A percentile compares a stretch with the other conserved stretches of the same genome.
These are phyloP conservation scores for Penicillium robsamsonii DNA, from an alignment of 495 filamentous ascomycete genomes.

Conservation along the genomic window DNA sequence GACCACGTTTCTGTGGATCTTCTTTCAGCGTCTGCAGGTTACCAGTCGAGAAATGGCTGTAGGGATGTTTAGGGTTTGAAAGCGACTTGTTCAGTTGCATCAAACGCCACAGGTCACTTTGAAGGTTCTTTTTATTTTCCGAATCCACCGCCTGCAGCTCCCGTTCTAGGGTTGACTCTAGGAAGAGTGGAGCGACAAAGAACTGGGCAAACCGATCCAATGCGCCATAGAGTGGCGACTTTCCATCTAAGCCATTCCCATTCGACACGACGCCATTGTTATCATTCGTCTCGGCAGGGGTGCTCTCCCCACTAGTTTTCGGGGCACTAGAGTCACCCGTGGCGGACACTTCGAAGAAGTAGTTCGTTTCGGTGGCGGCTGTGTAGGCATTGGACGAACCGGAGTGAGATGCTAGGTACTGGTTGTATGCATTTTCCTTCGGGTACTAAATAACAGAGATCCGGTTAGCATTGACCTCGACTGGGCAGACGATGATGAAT, in stretches of 20 bases:
- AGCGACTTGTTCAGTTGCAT: constrained; percentile 89
- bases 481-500: neutral
- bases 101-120: constrained; percentile 90
- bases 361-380: constrained; percentile 90
- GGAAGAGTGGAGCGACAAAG: constrained; percentile 89
- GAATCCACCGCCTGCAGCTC: constrained; percentile 94
- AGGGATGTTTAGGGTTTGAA: constrained; percentile 90
- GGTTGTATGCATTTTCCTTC: constrained; percentile 91
- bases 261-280: constrained; percentile 29
- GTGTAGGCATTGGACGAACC: constrained; percentile 96
- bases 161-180: constrained; percentile 84
- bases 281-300: constrained; percentile 28
- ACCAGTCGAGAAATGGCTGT: constrained; percentile 92
- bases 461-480: constrained; percentile 15
- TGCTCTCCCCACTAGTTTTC: constrained; percentile 30
- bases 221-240: constrained; percentile 80
- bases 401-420: constrained; percentile 85
- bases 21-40: constrained; percentile 88
- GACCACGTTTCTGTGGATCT: constrained; percentile 72
- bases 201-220: constrained; percentile 97
- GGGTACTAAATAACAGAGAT: constrained; percentile 61
- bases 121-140: constrained; percentile 99
- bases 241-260: constrained; percentile 16
- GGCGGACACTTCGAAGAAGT: constrained; percentile 93
- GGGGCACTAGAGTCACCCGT: constrained; percentile 51